Evolutionary conservation across 106 monocot genomes (phyloP).

Genomic region (Apostasia ramifera): DNA sequence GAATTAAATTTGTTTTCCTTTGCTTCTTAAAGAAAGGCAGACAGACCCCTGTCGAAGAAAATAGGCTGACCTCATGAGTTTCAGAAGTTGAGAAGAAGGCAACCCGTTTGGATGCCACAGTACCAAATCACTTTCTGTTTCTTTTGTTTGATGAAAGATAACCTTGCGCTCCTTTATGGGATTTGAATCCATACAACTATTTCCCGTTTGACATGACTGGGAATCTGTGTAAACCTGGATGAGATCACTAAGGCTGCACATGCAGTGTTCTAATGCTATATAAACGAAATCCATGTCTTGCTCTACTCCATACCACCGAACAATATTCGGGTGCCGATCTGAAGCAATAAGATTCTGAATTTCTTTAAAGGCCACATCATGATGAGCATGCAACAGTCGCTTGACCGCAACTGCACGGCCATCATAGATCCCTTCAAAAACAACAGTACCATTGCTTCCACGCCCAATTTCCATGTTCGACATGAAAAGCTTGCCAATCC

Average conservation of each 20-base stretch:
- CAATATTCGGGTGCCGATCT: slow-evolving; percentile 89
- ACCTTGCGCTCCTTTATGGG: slow-evolving; percentile 10
- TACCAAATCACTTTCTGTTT: slow-evolving; percentile 27
- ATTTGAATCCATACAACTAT: slow-evolving; percentile 15
- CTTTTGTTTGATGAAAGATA: slow-evolving; percentile 13
- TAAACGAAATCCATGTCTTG: slow-evolving; percentile 93
- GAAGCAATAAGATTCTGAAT: slow-evolving; percentile 87
- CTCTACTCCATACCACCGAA: slow-evolving; percentile 86
- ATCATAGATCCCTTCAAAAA: slow-evolving; percentile 77
- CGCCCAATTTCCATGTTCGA: slow-evolving; percentile 81
- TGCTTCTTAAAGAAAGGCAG: too few species aligned
- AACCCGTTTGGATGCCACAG: slow-evolving; percentile 74
- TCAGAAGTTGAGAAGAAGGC: slow-evolving; percentile 73
- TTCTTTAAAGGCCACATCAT: slow-evolving; percentile 87
- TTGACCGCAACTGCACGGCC: slow-evolving; percentile 90
- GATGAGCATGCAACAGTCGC: slow-evolving; percentile 69
- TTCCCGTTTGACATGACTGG: slow-evolving; percentile 5
- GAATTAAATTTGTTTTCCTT: too few species aligned
- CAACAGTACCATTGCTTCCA: slow-evolving; percentile 96
- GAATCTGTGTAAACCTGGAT: slow-evolving; percentile 40
- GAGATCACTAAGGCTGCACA: slow-evolving; percentile 76
- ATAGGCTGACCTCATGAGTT: slow-evolving; percentile 74
- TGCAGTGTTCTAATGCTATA: slow-evolving; percentile 80
- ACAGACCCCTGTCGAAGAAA: too few species aligned
- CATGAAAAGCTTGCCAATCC: slow-evolving; percentile 73